phyloP scores from a whole-genome alignment of 1,284 basidiomycete species.

The Sanghuangporus weigelae region DNA sequence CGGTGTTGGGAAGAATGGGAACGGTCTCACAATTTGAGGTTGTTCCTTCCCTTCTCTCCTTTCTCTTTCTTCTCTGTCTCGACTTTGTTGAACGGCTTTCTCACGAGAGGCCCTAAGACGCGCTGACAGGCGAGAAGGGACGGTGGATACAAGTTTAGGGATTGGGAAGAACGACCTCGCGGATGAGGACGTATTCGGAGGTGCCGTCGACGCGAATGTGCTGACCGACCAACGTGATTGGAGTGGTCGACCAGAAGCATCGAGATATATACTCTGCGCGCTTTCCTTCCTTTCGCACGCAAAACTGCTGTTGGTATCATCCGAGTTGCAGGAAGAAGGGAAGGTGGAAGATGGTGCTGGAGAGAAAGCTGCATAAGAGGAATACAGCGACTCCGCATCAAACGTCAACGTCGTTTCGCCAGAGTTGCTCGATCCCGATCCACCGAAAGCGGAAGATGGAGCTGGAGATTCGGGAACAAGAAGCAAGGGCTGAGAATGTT shows the following conservation, averaged over 20 bases:
- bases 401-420: neutral
- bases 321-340: neutral
- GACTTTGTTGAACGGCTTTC: neutral
- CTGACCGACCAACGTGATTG: constrained; percentile 15
- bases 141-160: constrained; percentile 7
- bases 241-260: constrained; percentile 6
- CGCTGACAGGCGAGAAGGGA: neutral
- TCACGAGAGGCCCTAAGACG: neutral
- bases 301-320: neutral
- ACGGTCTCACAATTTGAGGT: neutral
- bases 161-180: constrained; percentile 6
- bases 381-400: constrained; percentile 3
- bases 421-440: neutral
- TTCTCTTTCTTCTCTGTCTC: neutral
- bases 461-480: neutral
- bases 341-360: neutral
- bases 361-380: neutral
- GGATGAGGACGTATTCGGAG: constrained; percentile 6
- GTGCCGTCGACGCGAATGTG: constrained; percentile 10
- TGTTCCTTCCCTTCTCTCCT: neutral
- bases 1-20: constrained; percentile 17
- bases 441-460: neutral
- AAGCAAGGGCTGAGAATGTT: neutral
- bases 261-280: neutral
- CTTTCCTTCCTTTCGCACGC: neutral